These are phyloP conservation scores for Plasmodium gallinaceum DNA, from an alignment of 169 alveolate species.

Conservation along the genomic window DNA sequence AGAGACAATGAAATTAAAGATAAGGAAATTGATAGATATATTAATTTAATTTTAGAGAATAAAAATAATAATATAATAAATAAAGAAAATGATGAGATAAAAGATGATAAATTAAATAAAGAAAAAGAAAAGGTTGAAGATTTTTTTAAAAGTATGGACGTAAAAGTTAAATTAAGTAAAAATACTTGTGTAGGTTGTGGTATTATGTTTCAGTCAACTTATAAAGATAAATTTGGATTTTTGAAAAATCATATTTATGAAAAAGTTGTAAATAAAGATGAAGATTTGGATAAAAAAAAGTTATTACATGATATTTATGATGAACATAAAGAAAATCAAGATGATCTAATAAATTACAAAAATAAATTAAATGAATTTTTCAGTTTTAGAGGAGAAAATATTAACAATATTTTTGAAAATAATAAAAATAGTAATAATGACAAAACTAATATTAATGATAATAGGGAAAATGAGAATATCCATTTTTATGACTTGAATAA, in stretches of 20 bases:
- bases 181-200: slow-evolving; percentile 84
- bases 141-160: slow-evolving; percentile 55
- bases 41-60: slow-evolving; percentile 13
- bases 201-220: slow-evolving; percentile 76
- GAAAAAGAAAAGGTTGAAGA: slow-evolving; percentile 44
- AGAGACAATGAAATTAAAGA: slow-evolving; percentile 3
- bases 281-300: slow-evolving; percentile 19
- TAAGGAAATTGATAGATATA: slow-evolving; percentile 22
- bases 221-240: slow-evolving; percentile 51
- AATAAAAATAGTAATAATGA: neutral
- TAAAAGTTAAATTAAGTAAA: slow-evolving; percentile 34
- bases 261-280: slow-evolving; percentile 32
- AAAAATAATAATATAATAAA: slow-evolving; percentile 4
- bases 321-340: neutral
- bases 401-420: neutral
- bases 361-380: slow-evolving; percentile 1
- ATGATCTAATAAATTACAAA: neutral
- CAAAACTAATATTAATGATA: neutral
- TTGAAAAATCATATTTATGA: slow-evolving; percentile 50
- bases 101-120: slow-evolving; percentile 6
- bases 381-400: neutral
- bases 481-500: neutral
- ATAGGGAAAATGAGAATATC: neutral
- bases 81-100: neutral
- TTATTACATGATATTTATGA: slow-evolving; percentile 50